phyloP scores from a whole-genome alignment of 176 grass and related monocot genomes.

The Puya raimondii region DNA sequence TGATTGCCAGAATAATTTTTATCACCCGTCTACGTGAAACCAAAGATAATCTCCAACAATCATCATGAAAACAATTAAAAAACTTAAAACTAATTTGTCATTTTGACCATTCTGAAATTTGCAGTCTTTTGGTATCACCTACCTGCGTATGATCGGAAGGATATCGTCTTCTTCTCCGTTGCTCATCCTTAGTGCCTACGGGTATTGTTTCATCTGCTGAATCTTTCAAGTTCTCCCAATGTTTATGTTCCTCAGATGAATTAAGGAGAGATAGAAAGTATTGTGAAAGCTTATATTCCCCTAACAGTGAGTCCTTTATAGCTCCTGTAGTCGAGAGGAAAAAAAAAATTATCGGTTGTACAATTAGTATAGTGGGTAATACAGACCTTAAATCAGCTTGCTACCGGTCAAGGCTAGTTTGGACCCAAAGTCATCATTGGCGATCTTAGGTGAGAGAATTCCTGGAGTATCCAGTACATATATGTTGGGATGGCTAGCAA shows the following conservation, averaged over 20 bases:
- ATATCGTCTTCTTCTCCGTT: slow-evolving; percentile 30
- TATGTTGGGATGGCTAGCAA: slow-evolving; percentile 73
- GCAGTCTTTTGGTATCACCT: background rate
- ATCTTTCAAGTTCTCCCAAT: slow-evolving; percentile 37
- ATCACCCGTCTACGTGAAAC: background rate
- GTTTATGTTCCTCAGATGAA: slow-evolving; percentile 30
- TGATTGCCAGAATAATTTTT: too few relatives aligned
- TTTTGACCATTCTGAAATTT: background rate
- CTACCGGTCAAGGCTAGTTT: slow-evolving; percentile 56
- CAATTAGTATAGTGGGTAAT: background rate
- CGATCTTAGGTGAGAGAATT: slow-evolving; percentile 38
- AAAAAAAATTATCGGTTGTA: slow-evolving; percentile 7
- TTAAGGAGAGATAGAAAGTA: slow-evolving; percentile 55
- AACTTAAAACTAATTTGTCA: background rate
- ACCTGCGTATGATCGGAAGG: slow-evolving; percentile 80
- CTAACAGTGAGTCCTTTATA: slow-evolving; percentile 49
- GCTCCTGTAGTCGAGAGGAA: slow-evolving; percentile 35
- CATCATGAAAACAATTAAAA: background rate
- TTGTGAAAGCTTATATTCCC: slow-evolving; percentile 31
- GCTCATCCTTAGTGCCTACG: slow-evolving; percentile 8
- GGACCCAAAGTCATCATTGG: slow-evolving; percentile 25
- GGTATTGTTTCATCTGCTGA: slow-evolving; percentile 2
- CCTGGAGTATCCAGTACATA: slow-evolving; percentile 67
- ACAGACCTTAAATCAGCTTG: slow-evolving; percentile 16
- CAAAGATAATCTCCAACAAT: background rate